These are phyloP conservation scores for Talaromyces marneffei DNA, from an alignment of 2,329 filamentous ascomycete genomes.

Conservation along the genomic window DNA sequence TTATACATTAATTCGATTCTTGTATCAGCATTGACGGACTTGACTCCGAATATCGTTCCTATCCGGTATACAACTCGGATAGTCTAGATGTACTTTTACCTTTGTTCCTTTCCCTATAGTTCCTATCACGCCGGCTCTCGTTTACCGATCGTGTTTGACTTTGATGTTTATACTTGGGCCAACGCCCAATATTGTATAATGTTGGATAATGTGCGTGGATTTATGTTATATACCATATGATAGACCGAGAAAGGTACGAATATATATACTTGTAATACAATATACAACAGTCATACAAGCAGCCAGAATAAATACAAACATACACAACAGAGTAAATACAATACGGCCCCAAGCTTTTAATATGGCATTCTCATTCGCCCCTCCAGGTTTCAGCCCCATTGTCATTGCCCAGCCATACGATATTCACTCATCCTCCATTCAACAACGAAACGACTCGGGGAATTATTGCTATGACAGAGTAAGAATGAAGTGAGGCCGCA, in stretches of 20 bases:
- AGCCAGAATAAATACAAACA: neutral
- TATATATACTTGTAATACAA: neutral
- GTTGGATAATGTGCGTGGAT: neutral
- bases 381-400: neutral
- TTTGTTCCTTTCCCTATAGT: neutral
- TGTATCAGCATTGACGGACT: neutral
- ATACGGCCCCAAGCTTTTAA: neutral
- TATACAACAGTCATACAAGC: neutral
- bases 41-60: neutral
- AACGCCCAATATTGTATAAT: neutral
- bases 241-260: neutral
- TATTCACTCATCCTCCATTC: neutral
- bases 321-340: neutral
- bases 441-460: neutral
- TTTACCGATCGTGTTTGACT: constrained; percentile 5
- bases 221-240: constrained; percentile 1
- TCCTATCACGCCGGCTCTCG: constrained; percentile 6
- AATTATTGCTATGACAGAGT: neutral
- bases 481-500: neutral
- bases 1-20: neutral
- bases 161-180: neutral
- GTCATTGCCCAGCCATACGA: neutral
- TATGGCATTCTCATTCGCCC: neutral
- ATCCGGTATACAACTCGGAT: neutral
- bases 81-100: neutral